A percentile compares a stretch with the other conserved stretches of the same genome.
These are phyloP conservation scores for Blastosporella zonata DNA, from an alignment of 1,284 basidiomycete species.

Conservation along the genomic window DNA sequence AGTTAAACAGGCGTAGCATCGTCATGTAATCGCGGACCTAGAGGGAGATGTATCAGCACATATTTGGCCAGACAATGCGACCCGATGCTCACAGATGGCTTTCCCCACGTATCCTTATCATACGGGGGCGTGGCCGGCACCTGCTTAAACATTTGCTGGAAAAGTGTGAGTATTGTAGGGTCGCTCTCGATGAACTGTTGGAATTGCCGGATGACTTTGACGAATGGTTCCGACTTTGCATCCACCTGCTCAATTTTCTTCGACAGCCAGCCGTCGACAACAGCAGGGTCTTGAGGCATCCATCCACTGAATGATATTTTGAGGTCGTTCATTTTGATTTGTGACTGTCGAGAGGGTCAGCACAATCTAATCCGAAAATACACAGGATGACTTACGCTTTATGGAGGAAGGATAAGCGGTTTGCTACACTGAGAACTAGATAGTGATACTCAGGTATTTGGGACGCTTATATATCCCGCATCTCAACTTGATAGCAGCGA, in stretches of 20 bases:
- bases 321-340: too few relatives aligned
- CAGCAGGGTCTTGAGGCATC: neutral
- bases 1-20: conserved; percentile 43
- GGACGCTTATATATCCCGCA: too few relatives aligned
- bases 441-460: too few relatives aligned
- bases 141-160: conserved; percentile 29
- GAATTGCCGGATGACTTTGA: conserved; percentile 35
- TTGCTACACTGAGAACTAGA: too few relatives aligned
- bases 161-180: conserved; percentile 36
- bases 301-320: too few relatives aligned
- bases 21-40: conserved; percentile 42
- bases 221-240: neutral
- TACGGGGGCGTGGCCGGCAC: conserved; percentile 16
- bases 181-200: conserved; percentile 39
- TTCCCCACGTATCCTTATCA: conserved; percentile 32
- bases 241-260: conserved; percentile 2
- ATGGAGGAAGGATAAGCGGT: too few relatives aligned
- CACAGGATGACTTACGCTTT: too few relatives aligned
- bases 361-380: too few relatives aligned
- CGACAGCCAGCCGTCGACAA: conserved; percentile 2
- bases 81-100: conserved; percentile 22
- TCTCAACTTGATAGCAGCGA: too few relatives aligned
- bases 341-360: too few relatives aligned
- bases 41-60: neutral
- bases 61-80: neutral